Evolutionary conservation across 2,329 filamentous ascomycete genomes (phyloP), one percentile per base, ranked within the genome.

Genomic region (Nemania serpens): DNA sequence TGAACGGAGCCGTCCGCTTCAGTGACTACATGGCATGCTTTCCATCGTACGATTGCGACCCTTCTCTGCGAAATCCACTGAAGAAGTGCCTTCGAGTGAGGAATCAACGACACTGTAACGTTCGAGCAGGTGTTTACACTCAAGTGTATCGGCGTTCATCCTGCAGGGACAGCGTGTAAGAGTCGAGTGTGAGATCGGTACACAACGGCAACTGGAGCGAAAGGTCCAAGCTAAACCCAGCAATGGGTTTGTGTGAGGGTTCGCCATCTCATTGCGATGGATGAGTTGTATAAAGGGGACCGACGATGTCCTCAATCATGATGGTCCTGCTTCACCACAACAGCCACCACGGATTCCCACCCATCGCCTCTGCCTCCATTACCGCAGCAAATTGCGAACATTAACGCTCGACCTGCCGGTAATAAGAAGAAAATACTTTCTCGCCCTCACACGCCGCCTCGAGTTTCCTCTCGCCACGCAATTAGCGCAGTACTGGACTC

Each of bases 31-130:
- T 60, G 47, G 48, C 50, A 55, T 61, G 61, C 54, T 62, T 50
- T 59, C 34, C 7, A 70, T 71, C 69, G 58, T 71, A 71, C 59
- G 69, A 71, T 69, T 54, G n/a, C 37, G 46, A 49, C 45, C 51
- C 57, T 20, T 61, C 42, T 58, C 53, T 66, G 65, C 63, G 54
- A 59, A 55, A 62, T 62, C 55, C 53, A 59, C 49, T 53, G 52
- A 48, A 59, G 34, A 47, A 42, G 22, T 36, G 42, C n/a, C 25
- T 62, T 49, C 49, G 53, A 58, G 37, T 22, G 55, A 58, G 62
- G 18, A 53, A 41, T 50, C 48, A 17, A 47, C 45, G 39, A 37
- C 39, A 47, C 36, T 43, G 49, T 63, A 36, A 48, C 51, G 11
- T 22, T 50, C 41, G 25, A 52, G 61, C 47, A 55, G 39, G 49